Evolutionary conservation across 164 flowering plant species (phyloP).

Genomic region (Magnolia officinalis): DNA sequence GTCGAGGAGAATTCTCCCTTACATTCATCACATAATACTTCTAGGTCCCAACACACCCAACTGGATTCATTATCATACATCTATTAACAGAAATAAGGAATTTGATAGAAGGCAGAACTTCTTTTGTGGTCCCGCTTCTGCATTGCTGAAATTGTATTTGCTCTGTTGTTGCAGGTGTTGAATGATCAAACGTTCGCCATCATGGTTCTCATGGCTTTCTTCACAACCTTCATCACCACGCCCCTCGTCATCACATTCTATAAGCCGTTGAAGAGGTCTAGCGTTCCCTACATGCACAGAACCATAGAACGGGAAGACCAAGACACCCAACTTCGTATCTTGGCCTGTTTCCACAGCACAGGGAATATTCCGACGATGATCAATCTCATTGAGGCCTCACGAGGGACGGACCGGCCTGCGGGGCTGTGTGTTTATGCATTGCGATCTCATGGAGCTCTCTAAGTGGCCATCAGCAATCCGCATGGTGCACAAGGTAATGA

Average conservation of each 20-base stretch:
- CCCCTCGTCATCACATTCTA: constrained; percentile 57
- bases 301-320: constrained; percentile 20
- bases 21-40: not conserved
- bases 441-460: constrained; percentile 78
- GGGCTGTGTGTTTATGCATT: constrained; percentile 51
- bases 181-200: constrained; percentile 79
- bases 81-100: no score
- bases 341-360: constrained; percentile 54
- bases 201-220: constrained; percentile 70
- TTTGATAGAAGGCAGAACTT: not conserved
- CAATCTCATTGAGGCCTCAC: constrained; percentile 62
- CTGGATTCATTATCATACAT: no score
- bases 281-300: constrained; percentile 25
- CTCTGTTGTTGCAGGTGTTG: constrained; percentile 40
- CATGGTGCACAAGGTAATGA: constrained; percentile 69
- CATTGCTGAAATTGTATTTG: not conserved
- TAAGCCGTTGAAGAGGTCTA: constrained; percentile 26
- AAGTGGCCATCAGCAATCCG: constrained; percentile 72
- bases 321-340: constrained; percentile 35
- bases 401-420: constrained; percentile 38
- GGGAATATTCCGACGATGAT: constrained; percentile 49
- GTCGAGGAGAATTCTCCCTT: not conserved
- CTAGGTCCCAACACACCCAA: not conserved
- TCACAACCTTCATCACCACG: constrained; percentile 78
- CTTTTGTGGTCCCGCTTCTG: no score